Base-by-base conservation (phyloP, 140 eudicot species). In the Oenanthe javanica region DNA sequence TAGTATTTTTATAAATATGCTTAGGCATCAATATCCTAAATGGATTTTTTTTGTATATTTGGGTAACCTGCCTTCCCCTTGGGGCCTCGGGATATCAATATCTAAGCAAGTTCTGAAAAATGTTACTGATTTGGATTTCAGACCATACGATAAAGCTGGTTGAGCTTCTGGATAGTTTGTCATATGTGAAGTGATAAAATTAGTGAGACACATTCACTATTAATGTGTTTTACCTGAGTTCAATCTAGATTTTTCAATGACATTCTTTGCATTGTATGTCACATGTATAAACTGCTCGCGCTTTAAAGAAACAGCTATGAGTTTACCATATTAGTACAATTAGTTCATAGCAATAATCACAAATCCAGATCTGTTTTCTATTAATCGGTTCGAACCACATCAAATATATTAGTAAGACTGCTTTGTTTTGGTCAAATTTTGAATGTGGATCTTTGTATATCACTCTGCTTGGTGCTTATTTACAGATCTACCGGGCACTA, bases 91-190 rank as follows among this genome's bases (percentile, higher is more conserved):
- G n/a, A 2, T 5, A 9, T 42, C 45, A 42, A 42, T 52, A 74
- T 82, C 27, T 11, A 42, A 54, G 79, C 19, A 77, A 69, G 52
- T 45, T 77, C 77, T 61, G 57, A 49, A 45, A 45, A 11, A 25
- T 64, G 64, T 46, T 71, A 12, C 79, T 71, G 85, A 67, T 70
- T 77, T 70, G 47, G 75, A 78, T 51, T 40, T 23, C 59, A 77
- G 81, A 21, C 55, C 31, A 10, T 63, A 42, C 76, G 76, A 10
- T 61, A 76, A 57, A 38, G 46, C 12, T 73, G 73, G 54, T 50
- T 52, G 38, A 49, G 67, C 50, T 77, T 21, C 15, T 31, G 40
- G 36, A 57, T 19, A 57, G 69, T n/a, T 61, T n/a, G 31, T 21
- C 36, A 11, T 10, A 23, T 7, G 76, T 31, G 63, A 48, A n/a